Evolutionary conservation across 345 rosid genomes (phyloP).

Genomic region (Streptanthus diversifolius): DNA sequence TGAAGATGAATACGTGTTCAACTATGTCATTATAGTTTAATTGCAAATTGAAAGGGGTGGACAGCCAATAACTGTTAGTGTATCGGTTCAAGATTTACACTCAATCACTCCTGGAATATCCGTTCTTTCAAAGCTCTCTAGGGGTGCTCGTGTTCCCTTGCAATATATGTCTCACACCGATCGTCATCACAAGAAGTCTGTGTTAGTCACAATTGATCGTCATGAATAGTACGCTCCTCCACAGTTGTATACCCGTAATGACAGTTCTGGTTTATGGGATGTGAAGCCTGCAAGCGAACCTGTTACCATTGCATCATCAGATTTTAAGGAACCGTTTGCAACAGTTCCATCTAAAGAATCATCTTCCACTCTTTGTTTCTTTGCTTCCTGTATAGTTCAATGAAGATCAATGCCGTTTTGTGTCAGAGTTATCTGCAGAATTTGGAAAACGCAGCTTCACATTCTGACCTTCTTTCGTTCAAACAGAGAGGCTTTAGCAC

Average conservation of each 20-base stretch:
- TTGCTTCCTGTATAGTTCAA: conserved; percentile 34
- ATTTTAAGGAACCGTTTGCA: conserved; percentile 43
- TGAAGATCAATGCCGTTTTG: background rate
- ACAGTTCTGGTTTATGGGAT: conserved; percentile 82
- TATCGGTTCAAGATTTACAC: conserved; percentile 91
- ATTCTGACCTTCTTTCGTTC: too few species aligned
- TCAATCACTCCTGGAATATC: conserved; percentile 84
- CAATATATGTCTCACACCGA: conserved; percentile 76
- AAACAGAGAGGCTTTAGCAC: too few species aligned
- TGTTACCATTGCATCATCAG: conserved; percentile 42
- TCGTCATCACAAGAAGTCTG: conserved; percentile 94
- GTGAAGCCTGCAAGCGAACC: conserved; percentile 57
- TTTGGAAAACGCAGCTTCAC: background rate
- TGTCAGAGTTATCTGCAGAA: background rate
- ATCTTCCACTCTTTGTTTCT: conserved; percentile 60
- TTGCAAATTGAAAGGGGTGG: conserved; percentile 94
- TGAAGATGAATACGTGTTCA: too few species aligned
- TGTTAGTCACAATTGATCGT: conserved; percentile 76
- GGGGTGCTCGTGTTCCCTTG: conserved; percentile 87
- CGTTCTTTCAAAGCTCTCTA: conserved; percentile 61
- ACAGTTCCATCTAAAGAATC: conserved; percentile 46
- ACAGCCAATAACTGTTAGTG: conserved; percentile 48
- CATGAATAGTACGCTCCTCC: conserved; percentile 98
- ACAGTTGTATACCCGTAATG: conserved; percentile 84
- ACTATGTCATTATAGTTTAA: too few species aligned